Evolutionary conservation across 176 grass and related monocot species (phyloP).

Genomic region (Avena eriantha): DNA sequence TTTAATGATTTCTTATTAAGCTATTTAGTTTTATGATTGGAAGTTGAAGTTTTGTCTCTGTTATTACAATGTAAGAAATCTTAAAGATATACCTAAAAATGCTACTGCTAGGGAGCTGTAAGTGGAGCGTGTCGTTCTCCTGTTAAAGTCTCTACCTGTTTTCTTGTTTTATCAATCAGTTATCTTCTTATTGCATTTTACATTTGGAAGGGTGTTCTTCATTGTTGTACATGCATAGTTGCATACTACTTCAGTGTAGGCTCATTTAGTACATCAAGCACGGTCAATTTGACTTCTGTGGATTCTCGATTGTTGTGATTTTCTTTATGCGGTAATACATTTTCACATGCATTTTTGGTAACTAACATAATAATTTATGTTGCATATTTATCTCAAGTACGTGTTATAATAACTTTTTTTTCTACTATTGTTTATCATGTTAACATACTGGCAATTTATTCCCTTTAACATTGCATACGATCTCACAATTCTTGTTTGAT

Average conservation of each 20-base stretch:
- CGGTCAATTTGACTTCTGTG: not conserved
- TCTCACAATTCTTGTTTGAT: not conserved
- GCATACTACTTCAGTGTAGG: constrained; percentile 14
- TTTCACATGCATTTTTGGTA: not conserved
- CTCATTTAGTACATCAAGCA: constrained; percentile 3
- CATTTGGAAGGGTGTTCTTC: not conserved
- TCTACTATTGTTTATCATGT: not conserved
- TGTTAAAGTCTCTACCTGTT: not conserved
- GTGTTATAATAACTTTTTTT: not conserved
- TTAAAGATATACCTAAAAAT: not conserved
- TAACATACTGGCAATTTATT: constrained; percentile 1
- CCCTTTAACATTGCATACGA: not conserved
- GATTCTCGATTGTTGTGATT: not conserved
- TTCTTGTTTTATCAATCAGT: constrained; percentile 16
- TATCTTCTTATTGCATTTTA: not conserved
- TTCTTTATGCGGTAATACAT: not conserved
- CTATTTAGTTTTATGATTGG: not conserved
- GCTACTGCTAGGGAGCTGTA: not conserved
- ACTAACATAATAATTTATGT: constrained; percentile 8
- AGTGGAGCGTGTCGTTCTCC: not conserved
- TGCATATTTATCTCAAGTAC: not conserved
- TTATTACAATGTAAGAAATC: not conserved
- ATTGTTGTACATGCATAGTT: not conserved
- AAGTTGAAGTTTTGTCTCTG: not conserved
- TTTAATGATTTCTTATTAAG: not conserved